Percentiles rank a stretch among this genome's conserved stretches.
Evolutionary conservation across 2,329 filamentous ascomycete species (phyloP).

Genomic region (Cylindrodendrum hubeiense): DNA sequence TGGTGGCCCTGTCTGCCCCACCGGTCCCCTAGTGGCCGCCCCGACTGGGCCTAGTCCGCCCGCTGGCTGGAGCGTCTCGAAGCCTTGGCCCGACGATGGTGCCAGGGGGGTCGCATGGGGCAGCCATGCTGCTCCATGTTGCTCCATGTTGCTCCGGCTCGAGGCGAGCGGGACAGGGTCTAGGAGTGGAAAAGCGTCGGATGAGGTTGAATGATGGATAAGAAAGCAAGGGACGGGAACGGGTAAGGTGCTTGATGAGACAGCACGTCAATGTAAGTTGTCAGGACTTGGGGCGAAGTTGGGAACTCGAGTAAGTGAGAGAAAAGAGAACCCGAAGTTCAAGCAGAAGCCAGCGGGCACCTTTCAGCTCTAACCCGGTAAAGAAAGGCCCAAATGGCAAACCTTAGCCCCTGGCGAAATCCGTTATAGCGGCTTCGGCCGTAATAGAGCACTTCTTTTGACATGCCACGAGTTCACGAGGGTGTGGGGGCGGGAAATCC

Average conservation of each 20-base stretch:
- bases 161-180: conserved; percentile 16
- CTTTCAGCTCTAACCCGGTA: conserved; percentile 6
- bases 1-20: conserved; percentile 31
- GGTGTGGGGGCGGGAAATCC: conserved; percentile 18
- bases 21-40: conserved; percentile 29
- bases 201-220: neutral
- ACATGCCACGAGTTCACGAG: conserved; percentile 13
- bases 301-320: neutral
- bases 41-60: conserved; percentile 35
- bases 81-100: conserved; percentile 34
- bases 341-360: conserved; percentile 1
- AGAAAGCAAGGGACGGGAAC: neutral
- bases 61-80: conserved; percentile 39
- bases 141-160: conserved; percentile 13
- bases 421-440: conserved; percentile 13
- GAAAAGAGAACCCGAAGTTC: conserved; percentile 7
- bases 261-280: neutral
- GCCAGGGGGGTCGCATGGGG: conserved; percentile 42
- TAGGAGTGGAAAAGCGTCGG: conserved; percentile 10
- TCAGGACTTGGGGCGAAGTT: neutral
- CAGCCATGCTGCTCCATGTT: conserved; percentile 1
- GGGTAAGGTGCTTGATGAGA: neutral
- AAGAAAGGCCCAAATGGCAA: conserved; percentile 5
- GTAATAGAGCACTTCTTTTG: conserved; percentile 3
- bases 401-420: neutral